Conservation (phyloP, 129 eudicot species). For the Kitagawia praeruptora region DNA sequence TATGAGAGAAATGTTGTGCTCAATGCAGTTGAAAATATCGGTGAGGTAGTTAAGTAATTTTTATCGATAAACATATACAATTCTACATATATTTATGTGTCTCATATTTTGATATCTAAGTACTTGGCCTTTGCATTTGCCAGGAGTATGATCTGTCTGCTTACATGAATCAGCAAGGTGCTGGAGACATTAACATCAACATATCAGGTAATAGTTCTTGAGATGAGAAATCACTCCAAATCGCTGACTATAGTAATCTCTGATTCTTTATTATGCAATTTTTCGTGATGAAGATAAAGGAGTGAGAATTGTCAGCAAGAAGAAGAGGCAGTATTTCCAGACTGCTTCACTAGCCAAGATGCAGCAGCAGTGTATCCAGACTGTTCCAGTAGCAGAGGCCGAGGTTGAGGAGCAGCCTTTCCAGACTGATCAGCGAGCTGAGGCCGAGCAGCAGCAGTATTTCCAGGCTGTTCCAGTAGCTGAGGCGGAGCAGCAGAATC, state of each 20-base stretch:
- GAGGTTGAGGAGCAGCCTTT: background rate
- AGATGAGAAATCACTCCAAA: background rate
- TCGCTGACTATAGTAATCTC: background rate
- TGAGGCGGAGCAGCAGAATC: too few species aligned
- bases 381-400: background rate
- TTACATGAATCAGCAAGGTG: background rate
- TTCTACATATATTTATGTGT: background rate
- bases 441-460: background rate
- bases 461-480: too few species aligned
- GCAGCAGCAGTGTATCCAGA: too few species aligned
- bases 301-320: background rate
- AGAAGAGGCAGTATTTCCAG: background rate
- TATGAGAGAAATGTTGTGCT: background rate
- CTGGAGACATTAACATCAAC: background rate
- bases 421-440: background rate
- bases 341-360: too few species aligned
- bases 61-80: background rate
- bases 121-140: background rate
- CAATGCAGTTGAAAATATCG: background rate
- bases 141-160: background rate
- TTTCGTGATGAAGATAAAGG: background rate
- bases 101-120: background rate
- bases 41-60: background rate
- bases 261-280: background rate
- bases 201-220: background rate